Evolutionary conservation across 345 rosid genomes (phyloP).

Genomic region (Excoecaria cochinchinensis): DNA sequence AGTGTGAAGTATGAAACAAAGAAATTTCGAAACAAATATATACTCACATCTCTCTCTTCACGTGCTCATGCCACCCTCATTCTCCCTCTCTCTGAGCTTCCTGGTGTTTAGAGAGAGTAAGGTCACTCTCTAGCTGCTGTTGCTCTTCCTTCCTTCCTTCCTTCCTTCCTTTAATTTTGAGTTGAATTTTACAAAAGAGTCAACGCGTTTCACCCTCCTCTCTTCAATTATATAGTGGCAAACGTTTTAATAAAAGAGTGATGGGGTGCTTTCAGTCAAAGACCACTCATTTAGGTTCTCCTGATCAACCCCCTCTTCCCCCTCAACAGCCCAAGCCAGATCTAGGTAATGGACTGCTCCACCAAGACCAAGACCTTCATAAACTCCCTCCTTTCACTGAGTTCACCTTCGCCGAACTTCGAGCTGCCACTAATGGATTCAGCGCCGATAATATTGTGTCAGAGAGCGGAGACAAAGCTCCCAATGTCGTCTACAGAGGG

Average conservation of each 20-base stretch:
- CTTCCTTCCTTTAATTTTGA: too few species aligned
- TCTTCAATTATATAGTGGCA: too few species aligned
- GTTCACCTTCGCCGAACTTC: slow-evolving; percentile 63
- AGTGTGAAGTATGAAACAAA: too few species aligned
- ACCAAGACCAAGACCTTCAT: slow-evolving; percentile 43
- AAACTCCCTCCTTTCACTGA: slow-evolving; percentile 62
- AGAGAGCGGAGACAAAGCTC: slow-evolving; percentile 96
- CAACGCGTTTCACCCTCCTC: too few species aligned
- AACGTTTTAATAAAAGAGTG: not conserved
- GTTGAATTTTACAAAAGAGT: too few species aligned
- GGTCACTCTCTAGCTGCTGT: not conserved
- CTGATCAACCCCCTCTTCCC: slow-evolving; percentile 61
- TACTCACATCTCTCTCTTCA: slow-evolving; percentile 9
- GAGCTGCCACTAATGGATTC: slow-evolving; percentile 82
- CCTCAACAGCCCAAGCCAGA: slow-evolving; percentile 51
- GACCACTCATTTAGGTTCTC: slow-evolving; percentile 63
- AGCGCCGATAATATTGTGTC: slow-evolving; percentile 72
- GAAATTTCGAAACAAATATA: too few species aligned
- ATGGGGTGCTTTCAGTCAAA: slow-evolving; percentile 98
- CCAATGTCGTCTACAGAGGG: slow-evolving; percentile 85
- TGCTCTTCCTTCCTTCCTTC: too few species aligned
- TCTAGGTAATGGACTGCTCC: slow-evolving; percentile 46
- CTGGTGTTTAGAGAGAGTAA: not conserved
- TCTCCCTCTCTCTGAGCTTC: not conserved
- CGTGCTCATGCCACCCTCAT: slow-evolving; percentile 15